Evolutionary conservation across 257 asterid species (phyloP).

Genomic region (Orobanche coerulescens): DNA sequence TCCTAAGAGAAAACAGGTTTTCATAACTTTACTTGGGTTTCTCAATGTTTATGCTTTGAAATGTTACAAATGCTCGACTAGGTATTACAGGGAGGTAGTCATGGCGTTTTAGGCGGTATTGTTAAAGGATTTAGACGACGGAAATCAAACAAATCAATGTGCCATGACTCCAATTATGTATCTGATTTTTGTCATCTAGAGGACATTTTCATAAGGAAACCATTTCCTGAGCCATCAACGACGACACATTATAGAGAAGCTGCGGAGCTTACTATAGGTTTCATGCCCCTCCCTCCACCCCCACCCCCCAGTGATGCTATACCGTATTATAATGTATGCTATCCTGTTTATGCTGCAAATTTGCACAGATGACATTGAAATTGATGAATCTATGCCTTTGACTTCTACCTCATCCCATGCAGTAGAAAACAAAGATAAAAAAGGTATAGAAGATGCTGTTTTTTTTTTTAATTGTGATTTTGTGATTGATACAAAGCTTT

Average conservation of each 20-base stretch:
- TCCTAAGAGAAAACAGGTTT: slow-evolving; percentile 64
- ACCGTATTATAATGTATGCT: background rate
- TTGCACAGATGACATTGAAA: slow-evolving; percentile 69
- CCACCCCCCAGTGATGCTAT: background rate
- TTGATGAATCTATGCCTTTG: slow-evolving; percentile 57
- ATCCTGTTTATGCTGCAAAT: slow-evolving; percentile 15
- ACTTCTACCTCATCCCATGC: slow-evolving; percentile 40
- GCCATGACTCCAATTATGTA: slow-evolving; percentile 29
- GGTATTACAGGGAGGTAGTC: slow-evolving; percentile 48
- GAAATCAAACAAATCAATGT: slow-evolving; percentile 31
- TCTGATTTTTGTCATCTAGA: slow-evolving; percentile 51
- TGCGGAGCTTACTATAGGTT: slow-evolving; percentile 70
- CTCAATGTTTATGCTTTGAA: slow-evolving; percentile 20
- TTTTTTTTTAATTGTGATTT: slow-evolving; percentile 13
- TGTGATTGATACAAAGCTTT: slow-evolving; percentile 13
- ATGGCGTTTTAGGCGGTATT: slow-evolving; percentile 51
- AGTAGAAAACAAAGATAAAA: slow-evolving; percentile 33
- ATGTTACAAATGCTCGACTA: slow-evolving; percentile 21
- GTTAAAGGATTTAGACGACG: slow-evolving; percentile 63
- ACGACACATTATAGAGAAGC: slow-evolving; percentile 35
- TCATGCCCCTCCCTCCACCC: slow-evolving; percentile 5
- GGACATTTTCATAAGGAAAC: slow-evolving; percentile 45
- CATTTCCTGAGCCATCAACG: slow-evolving; percentile 33
- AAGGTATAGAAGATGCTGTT: slow-evolving; percentile 32
- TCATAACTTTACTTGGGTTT: slow-evolving; percentile 8